Percentiles rank a stretch among this genome's conserved stretches.
phyloP scores from a whole-genome alignment of 148 eudicot species.

The Rhododendron kiyosumense region DNA sequence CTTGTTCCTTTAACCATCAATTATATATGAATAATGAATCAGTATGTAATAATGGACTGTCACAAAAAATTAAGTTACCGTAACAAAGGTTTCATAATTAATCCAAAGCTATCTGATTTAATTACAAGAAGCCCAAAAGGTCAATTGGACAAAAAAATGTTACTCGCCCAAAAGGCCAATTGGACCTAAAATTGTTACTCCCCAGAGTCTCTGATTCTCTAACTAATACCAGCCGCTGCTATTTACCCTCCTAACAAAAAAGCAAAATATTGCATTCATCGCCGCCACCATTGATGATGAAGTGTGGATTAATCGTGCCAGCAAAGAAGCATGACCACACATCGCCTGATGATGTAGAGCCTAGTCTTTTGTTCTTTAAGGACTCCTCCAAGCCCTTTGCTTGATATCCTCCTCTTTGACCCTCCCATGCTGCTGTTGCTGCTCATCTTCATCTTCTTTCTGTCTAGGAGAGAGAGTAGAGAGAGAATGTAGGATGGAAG shows the following conservation, averaged over 20 bases:
- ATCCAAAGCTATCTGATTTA: not conserved
- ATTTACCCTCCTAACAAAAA: not conserved
- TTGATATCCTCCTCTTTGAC: conserved; percentile 58
- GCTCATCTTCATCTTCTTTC: conserved; percentile 42
- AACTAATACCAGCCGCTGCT: not conserved
- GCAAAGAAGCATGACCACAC: conserved; percentile 95
- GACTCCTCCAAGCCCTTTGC: conserved; percentile 64
- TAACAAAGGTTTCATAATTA: not conserved
- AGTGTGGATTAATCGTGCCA: conserved; percentile 58
- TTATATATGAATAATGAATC: not conserved
- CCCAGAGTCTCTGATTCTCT: not conserved
- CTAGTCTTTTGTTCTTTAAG: conserved; percentile 43
- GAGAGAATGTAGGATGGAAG: not conserved
- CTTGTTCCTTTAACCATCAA: not conserved
- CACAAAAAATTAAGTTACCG: conserved; percentile 20
- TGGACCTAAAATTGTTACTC: not conserved
- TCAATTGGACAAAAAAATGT: not conserved
- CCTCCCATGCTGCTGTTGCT: conserved; percentile 38
- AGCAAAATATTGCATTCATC: not conserved
- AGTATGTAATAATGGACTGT: conserved; percentile 9
- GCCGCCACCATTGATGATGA: conserved; percentile 16
- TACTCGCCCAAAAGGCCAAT: not conserved
- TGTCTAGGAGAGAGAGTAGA: not conserved
- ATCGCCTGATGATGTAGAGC: conserved; percentile 69
- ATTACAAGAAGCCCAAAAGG: not conserved